A percentile compares a stretch with the other conserved stretches of the same genome.
Evolutionary conservation across 768 basidiomycete species (phyloP).

Genomic region (Boletus bicolor): DNA sequence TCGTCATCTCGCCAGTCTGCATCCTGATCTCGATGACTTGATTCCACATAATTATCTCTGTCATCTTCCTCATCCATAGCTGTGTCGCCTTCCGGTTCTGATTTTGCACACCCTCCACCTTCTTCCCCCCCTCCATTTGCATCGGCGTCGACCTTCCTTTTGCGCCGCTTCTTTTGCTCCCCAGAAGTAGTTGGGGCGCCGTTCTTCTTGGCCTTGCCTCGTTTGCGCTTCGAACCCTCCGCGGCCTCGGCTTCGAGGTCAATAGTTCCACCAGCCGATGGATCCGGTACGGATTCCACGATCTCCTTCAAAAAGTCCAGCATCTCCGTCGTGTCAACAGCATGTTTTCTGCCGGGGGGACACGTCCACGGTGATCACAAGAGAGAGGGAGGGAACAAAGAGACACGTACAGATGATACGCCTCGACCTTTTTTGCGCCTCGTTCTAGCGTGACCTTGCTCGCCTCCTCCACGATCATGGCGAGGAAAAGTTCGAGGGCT

Average conservation of each 20-base stretch:
- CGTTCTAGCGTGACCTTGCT: constrained; percentile 74
- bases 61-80: constrained; percentile 44
- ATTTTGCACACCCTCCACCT: constrained; percentile 35
- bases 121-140: constrained; percentile 34
- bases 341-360: constrained; percentile 69
- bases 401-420: constrained; percentile 84
- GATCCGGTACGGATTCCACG: constrained; percentile 82
- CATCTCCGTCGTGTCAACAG: constrained; percentile 81
- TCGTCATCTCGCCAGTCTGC: constrained; percentile 42
- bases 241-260: constrained; percentile 62
- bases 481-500: constrained; percentile 89
- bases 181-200: constrained; percentile 34
- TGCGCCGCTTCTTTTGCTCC: constrained; percentile 47
- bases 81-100: constrained; percentile 36
- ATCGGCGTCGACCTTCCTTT: constrained; percentile 41
- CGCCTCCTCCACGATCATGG: constrained; percentile 77
- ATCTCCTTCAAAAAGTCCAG: constrained; percentile 95
- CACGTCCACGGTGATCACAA: constrained; percentile 2
- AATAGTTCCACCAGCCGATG: constrained; percentile 77
- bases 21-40: constrained; percentile 41
- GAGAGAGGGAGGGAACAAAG: neutral
- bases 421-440: constrained; percentile 85
- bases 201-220: constrained; percentile 50
- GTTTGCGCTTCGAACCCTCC: constrained; percentile 56
- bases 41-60: constrained; percentile 36